Percentiles rank a stretch among this genome's conserved stretches.
Conservation (phyloP, 805 yeast genomes). For the Ogataea parapolymorpha region DNA sequence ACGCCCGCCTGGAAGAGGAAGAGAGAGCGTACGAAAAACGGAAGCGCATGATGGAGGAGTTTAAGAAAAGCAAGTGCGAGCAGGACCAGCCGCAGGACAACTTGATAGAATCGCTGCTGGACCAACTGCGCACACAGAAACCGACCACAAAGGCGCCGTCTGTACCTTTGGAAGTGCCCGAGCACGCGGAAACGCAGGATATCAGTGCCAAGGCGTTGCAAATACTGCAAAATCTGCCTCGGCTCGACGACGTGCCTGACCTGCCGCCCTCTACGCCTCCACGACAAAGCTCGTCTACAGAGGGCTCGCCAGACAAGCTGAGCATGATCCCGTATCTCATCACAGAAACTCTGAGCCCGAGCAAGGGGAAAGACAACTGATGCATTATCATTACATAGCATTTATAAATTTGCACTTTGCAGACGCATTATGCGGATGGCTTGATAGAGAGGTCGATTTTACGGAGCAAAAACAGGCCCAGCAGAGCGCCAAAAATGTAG, state of each 20-base stretch:
- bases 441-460: constrained; percentile 41
- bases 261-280: constrained; percentile 5
- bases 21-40: constrained; percentile 61
- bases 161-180: background rate
- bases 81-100: constrained; percentile 4
- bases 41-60: constrained; percentile 48
- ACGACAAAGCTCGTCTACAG: background rate
- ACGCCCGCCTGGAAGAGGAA: constrained; percentile 65
- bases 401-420: background rate
- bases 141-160: constrained; percentile 1
- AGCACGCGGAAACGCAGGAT: constrained; percentile 16
- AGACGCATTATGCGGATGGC: constrained; percentile 11
- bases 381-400: constrained; percentile 8
- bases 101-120: constrained; percentile 25
- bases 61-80: constrained; percentile 19
- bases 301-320: constrained; percentile 15
- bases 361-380: constrained; percentile 6
- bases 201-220: constrained; percentile 21
- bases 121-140: constrained; percentile 18
- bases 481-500: constrained; percentile 57
- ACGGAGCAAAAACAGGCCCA: constrained; percentile 48
- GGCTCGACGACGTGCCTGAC: constrained; percentile 1
- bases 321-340: constrained; percentile 24
- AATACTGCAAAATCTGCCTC: constrained; percentile 17
- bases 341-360: constrained; percentile 20